Percentiles rank a stretch among this genome's conserved stretches.
Evolutionary conservation across 305 asterid genomes (phyloP).

Genomic region (Fraxinus paxiana): DNA sequence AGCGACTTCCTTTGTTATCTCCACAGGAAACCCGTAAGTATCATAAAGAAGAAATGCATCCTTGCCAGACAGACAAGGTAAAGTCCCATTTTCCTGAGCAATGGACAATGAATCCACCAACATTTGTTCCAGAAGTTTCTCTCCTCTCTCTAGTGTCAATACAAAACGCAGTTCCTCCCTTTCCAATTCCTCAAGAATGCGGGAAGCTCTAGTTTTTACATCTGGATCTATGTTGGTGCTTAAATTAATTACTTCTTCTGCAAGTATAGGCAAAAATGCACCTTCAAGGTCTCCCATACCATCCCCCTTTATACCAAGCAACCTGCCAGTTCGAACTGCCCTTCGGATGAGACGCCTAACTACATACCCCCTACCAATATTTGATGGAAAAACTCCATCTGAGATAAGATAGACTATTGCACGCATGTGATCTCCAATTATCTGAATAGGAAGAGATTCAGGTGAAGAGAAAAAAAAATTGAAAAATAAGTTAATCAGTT

Average conservation of each 20-base stretch:
- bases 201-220: slow-evolving; percentile 53
- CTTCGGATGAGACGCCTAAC: slow-evolving; percentile 92
- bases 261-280: slow-evolving; percentile 76
- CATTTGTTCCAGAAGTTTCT: slow-evolving; percentile 78
- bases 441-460: slow-evolving; percentile 36
- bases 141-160: slow-evolving; percentile 86
- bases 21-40: slow-evolving; percentile 88
- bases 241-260: slow-evolving; percentile 64
- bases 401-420: slow-evolving; percentile 90
- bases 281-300: slow-evolving; percentile 64
- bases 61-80: slow-evolving; percentile 74
- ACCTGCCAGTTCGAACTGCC: slow-evolving; percentile 81
- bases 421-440: slow-evolving; percentile 94
- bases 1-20: slow-evolving; percentile 89
- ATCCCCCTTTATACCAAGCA: slow-evolving; percentile 79
- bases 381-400: slow-evolving; percentile 92
- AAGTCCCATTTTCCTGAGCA: slow-evolving; percentile 39
- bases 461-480: slow-evolving; percentile 5
- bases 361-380: slow-evolving; percentile 89
- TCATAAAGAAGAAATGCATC: slow-evolving; percentile 83
- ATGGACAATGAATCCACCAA: slow-evolving; percentile 53
- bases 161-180: slow-evolving; percentile 92
- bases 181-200: slow-evolving; percentile 69
- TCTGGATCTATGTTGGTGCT: slow-evolving; percentile 71
- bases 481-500: slow-evolving; percentile 7